Evolutionary conservation across 805 yeast species (phyloP).

Genomic region (Schwanniomyces polymorphus): DNA sequence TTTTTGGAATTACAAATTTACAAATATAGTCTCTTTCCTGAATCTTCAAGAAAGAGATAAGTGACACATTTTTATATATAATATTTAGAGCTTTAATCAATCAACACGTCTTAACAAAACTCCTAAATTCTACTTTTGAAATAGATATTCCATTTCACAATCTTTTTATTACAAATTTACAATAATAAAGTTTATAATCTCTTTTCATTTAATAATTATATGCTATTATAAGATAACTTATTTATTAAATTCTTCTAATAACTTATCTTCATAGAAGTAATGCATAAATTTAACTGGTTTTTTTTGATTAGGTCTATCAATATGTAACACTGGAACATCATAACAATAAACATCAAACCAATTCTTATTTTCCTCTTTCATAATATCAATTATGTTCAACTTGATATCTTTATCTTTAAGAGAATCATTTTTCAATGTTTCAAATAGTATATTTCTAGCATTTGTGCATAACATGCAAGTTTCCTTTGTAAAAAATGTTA

Average conservation of each 20-base stretch:
- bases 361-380: conserved; percentile 53
- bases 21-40: no score
- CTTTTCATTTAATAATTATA: no score
- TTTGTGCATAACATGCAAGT: conserved; percentile 69
- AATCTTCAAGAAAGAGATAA: no score
- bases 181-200: no score
- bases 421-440: conserved; percentile 35
- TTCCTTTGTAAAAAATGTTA: conserved; percentile 68
- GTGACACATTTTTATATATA: no score
- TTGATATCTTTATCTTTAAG: conserved; percentile 24
- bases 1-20: no score
- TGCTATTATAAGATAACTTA: conserved; percentile 6
- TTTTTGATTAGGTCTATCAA: conserved; percentile 48
- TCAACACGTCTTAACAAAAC: no score
- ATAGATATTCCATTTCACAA: no score
- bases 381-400: conserved; percentile 55
- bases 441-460: conserved; percentile 53
- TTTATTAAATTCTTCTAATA: conserved; percentile 51
- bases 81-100: no score
- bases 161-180: no score
- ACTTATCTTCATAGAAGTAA: conserved; percentile 54
- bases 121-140: no score
- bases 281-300: conserved; percentile 68
- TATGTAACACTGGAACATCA: conserved; percentile 77
- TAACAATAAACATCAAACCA: conserved; percentile 76